phyloP scores from a whole-genome alignment of 2,329 filamentous ascomycete species.

The Claviceps pazoutovae region DNA sequence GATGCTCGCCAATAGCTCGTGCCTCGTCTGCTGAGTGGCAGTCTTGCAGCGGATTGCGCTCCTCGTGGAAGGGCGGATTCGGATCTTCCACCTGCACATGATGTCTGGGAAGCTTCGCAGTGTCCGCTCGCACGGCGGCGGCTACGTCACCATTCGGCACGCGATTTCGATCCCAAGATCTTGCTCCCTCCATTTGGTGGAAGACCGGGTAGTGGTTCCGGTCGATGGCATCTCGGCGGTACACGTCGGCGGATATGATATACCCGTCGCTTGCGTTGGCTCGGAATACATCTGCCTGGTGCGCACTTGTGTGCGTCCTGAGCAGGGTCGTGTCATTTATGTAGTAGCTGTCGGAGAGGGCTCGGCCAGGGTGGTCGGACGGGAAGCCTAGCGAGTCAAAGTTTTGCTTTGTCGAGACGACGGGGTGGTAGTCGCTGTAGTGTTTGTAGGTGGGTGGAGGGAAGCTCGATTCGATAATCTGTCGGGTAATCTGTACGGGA shows the following conservation, averaged over 20 bases:
- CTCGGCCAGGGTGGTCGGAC: constrained; percentile 72
- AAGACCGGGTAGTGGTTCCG: constrained; percentile 92
- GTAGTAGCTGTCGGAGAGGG: constrained; percentile 88
- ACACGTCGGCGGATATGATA: constrained; percentile 87
- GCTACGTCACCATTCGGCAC: constrained; percentile 45
- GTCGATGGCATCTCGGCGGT: constrained; percentile 88
- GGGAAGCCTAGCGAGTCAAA: constrained; percentile 96
- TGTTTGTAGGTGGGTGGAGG: constrained; percentile 56
- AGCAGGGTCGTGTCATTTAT: constrained; percentile 72
- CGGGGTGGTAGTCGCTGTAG: constrained; percentile 66
- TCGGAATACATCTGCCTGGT: constrained; percentile 73
- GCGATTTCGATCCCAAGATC: constrained; percentile 66
- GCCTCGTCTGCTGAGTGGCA: constrained; percentile 59
- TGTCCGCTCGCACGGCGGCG: constrained; percentile 53
- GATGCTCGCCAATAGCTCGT: constrained; percentile 67
- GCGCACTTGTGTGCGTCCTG: constrained; percentile 86
- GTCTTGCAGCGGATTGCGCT: constrained; percentile 71
- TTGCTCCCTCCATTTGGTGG: constrained; percentile 95
- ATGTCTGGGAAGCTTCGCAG: constrained; percentile 59
- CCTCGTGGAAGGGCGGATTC: constrained; percentile 61
- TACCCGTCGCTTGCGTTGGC: constrained; percentile 63
- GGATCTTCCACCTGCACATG: constrained; percentile 68
- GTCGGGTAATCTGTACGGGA: constrained; percentile 76
- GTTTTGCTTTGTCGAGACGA: constrained; percentile 76
- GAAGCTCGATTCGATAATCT: constrained; percentile 86